phyloP scores from a whole-genome alignment of 768 basidiomycete genomes.

The Filobasidium wieringae region DNA sequence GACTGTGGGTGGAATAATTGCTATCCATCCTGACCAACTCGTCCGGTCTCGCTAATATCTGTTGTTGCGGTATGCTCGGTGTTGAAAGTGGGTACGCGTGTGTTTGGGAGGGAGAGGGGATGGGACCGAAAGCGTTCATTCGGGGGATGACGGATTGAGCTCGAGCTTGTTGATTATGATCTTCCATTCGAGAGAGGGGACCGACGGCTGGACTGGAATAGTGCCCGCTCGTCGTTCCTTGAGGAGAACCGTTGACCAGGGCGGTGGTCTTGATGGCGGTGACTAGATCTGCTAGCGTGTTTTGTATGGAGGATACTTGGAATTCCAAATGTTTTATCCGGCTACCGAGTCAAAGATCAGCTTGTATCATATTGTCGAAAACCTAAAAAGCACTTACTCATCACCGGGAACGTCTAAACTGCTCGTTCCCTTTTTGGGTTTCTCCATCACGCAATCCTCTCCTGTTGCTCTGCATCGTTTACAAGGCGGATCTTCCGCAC shows the following conservation, averaged over 20 bases:
- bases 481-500: conserved; percentile 94
- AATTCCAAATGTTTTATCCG: conserved; percentile 79
- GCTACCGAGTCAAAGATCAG: conserved; percentile 43
- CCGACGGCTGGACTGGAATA: neutral
- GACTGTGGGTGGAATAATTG: too few relatives aligned
- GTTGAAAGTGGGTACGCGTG: too few relatives aligned
- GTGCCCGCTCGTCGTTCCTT: neutral
- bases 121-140: too few relatives aligned
- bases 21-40: neutral
- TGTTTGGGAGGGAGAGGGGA: too few relatives aligned
- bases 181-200: too few relatives aligned
- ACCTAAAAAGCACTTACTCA: conserved; percentile 21
- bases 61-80: too few relatives aligned
- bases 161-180: neutral
- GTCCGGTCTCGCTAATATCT: neutral
- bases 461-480: conserved; percentile 80
- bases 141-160: neutral
- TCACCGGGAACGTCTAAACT: conserved; percentile 22
- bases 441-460: conserved; percentile 87
- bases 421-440: conserved; percentile 52
- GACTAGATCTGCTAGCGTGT: conserved; percentile 66
- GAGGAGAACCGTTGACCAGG: neutral
- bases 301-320: conserved; percentile 73
- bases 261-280: conserved; percentile 45
- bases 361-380: neutral